Evolutionary conservation across 805 yeast species (phyloP).

Genomic region (Pichia heedii): DNA sequence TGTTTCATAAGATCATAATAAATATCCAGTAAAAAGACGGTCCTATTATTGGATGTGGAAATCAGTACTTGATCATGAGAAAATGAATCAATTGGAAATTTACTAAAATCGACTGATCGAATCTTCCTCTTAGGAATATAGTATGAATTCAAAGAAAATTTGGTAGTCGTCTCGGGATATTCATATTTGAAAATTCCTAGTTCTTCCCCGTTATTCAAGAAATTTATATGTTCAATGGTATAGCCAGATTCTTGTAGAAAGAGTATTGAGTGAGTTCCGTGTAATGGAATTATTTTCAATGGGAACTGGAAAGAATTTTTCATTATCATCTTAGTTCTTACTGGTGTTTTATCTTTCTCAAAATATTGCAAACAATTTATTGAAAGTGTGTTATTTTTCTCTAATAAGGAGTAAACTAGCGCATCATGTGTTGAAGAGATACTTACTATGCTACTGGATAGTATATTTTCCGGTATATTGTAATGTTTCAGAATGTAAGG

Average conservation of each 20-base stretch:
- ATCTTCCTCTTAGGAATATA: constrained; percentile 19
- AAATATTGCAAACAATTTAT: neutral
- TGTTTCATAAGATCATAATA: constrained; percentile 15
- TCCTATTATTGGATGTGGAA: constrained; percentile 12
- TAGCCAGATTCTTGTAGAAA: constrained; percentile 20
- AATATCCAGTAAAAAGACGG: constrained; percentile 22
- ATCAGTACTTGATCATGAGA: constrained; percentile 24
- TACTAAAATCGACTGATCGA: constrained; percentile 10
- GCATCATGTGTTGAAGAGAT: neutral
- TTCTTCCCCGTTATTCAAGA: constrained; percentile 18
- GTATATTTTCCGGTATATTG: neutral
- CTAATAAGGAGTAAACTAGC: neutral
- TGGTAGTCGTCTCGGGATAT: neutral
- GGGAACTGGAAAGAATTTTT: constrained; percentile 23
- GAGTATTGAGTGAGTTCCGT: constrained; percentile 18
- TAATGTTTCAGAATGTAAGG: neutral
- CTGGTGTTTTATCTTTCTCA: neutral
- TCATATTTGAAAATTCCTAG: constrained; percentile 9
- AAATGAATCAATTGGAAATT: constrained; percentile 12
- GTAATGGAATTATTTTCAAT: constrained; percentile 18
- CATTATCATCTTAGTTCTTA: constrained; percentile 1
- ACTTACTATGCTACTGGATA: neutral
- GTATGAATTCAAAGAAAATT: constrained; percentile 15
- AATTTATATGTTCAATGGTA: constrained; percentile 18
- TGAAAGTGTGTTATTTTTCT: neutral